Percentiles rank a stretch among this genome's conserved stretches.
Evolutionary conservation across 2,329 filamentous ascomycete genomes (phyloP).

Genomic region (Berkeleyomyces rouxiae): DNA sequence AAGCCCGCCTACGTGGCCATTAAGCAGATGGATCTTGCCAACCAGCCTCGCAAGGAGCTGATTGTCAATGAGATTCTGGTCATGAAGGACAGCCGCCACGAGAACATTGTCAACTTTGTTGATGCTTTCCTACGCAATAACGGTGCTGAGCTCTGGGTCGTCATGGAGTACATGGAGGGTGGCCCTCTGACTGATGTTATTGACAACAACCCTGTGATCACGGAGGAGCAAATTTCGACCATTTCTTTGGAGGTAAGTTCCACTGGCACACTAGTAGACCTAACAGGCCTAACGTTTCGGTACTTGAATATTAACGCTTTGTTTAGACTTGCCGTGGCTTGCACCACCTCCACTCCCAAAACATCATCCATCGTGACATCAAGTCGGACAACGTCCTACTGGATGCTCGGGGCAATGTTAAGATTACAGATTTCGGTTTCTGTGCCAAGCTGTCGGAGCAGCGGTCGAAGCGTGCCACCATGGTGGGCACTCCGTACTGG

Average conservation of each 20-base stretch:
- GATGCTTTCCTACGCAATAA: conserved; percentile 94
- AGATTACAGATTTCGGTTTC: conserved; percentile 98
- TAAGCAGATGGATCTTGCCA: conserved; percentile 98
- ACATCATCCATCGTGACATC: conserved; percentile 97
- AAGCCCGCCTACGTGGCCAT: conserved; percentile 70
- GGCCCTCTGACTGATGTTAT: conserved; percentile 96
- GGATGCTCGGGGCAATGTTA: conserved; percentile 87
- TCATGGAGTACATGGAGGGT: conserved; percentile 99
- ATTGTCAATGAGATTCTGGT: conserved; percentile 99
- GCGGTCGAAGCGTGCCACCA: conserved; percentile 92
- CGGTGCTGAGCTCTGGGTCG: conserved; percentile 92
- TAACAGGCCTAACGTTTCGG: too few species aligned
- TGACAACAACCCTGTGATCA: conserved; percentile 88
- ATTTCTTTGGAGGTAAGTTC: conserved; percentile 75
- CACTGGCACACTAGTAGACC: too few species aligned
- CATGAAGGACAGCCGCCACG: conserved; percentile 97
- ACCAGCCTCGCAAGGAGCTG: conserved; percentile 91
- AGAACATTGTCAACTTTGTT: conserved; percentile 97
- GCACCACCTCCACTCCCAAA: conserved; percentile 85
- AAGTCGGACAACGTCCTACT: conserved; percentile 98
- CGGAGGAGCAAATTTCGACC: conserved; percentile 92
- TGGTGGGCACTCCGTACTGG: conserved; percentile 99
- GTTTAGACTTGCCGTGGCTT: conserved; percentile 81
- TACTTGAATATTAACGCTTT: conserved; percentile 14
- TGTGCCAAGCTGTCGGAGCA: conserved; percentile 95